Evolutionary conservation across 306 rosid genomes (phyloP), one percentile per base, ranked within the genome.

Genomic region (Trifolium subterraneum): DNA sequence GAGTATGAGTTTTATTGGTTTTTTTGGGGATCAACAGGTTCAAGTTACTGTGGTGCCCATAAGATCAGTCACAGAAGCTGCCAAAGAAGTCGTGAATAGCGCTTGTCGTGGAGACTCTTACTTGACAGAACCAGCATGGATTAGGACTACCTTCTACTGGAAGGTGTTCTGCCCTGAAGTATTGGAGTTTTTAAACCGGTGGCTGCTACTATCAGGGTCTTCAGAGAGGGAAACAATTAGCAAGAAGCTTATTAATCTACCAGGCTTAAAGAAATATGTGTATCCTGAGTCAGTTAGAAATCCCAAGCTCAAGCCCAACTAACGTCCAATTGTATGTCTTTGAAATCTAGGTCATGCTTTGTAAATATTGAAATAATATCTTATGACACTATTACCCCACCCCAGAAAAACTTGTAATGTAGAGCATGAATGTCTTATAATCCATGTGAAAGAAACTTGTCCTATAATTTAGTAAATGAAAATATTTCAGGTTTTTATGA

Each of bases 111-210:
- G 97, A 68, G 96, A 83, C 12, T 47, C 60, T 8, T 76, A 68
- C 55, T 61, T 81, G 85, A 82, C 93, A 10, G 86, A 78, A 45
- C 92, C 92, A 55, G 56, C 75, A 15, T 89, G 90, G 90, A 19
- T 81, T 11, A 76, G 61, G 47, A 81, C 73, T 16, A 59, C 82
- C 16, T 85, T 87, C 54, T 83, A 80, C 50, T 84, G 80, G 82
- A 78, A 71, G 72, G 61, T 33, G 64, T 71, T 82, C 64, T 82
- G 73, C 74, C 96, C 90, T 20, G 85, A 92, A 68, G 2, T 79
- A 11, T 15, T 89, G 39, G 90, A 78, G 41, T 33, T 79, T 67
- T 6, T 23, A 13, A 85, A 73, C 75, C 79, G 82, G 12, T 47
- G 62, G 72, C 35, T 71, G 6, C 81, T 80, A 1, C 48, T 80